Evolutionary conservation across 768 basidiomycete genomes (phyloP).

Genomic region (Holtermanniella nyarrowii): DNA sequence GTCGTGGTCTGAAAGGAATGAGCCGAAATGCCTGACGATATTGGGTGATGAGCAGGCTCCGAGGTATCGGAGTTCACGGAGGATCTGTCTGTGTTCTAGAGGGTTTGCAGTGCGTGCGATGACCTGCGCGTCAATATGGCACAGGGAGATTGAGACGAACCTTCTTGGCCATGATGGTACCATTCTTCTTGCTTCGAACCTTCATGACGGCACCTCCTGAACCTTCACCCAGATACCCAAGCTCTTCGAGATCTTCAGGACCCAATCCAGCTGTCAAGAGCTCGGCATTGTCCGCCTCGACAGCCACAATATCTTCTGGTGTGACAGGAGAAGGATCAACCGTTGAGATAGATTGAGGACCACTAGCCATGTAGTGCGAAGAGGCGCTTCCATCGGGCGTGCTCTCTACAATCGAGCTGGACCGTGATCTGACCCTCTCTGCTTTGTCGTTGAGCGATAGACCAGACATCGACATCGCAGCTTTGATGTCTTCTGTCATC

Average conservation of each 20-base stretch:
- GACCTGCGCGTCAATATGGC: conserved; percentile 18
- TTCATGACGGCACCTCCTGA: conserved; percentile 40
- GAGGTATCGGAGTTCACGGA: conserved; percentile 41
- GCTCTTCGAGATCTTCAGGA: conserved; percentile 24
- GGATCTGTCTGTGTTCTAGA: conserved; percentile 40
- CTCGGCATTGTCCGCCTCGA: background rate
- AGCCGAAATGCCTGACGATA: conserved; percentile 42
- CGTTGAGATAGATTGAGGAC: background rate
- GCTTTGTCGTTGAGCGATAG: background rate
- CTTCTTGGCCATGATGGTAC: conserved; percentile 41
- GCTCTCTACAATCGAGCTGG: background rate
- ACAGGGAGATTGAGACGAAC: conserved; percentile 17
- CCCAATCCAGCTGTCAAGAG: conserved; percentile 7
- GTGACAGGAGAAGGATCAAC: background rate
- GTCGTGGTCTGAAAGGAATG: conserved; percentile 39
- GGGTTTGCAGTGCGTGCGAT: conserved; percentile 41
- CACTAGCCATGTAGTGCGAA: background rate
- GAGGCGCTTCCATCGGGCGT: too few species aligned
- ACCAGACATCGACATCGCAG: conserved; percentile 5
- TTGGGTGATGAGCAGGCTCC: conserved; percentile 38
- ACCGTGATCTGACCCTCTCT: background rate
- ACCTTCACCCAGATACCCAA: conserved; percentile 38
- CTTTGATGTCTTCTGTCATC: conserved; percentile 9
- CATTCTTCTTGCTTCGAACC: conserved; percentile 31
- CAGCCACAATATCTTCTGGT: background rate